Percentiles rank a stretch among this genome's conserved stretches.
These are phyloP conservation scores for Psilocybe mexicana DNA, from an alignment of 1,284 basidiomycete species.

Conservation along the genomic window DNA sequence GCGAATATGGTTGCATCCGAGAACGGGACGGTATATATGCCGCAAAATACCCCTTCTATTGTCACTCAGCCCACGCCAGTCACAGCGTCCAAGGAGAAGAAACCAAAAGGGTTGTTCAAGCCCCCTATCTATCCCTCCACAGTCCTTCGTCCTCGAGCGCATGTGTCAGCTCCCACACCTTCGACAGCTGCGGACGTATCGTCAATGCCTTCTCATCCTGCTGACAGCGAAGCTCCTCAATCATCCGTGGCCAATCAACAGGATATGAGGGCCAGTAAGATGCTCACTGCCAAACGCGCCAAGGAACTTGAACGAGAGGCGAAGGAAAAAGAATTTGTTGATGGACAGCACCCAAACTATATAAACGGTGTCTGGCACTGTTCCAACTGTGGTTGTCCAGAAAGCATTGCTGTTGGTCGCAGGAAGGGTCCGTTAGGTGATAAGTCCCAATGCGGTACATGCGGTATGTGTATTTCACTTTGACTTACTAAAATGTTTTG, in stretches of 20 bases:
- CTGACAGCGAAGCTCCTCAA: slow-evolving; percentile 54
- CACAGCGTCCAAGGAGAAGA: slow-evolving; percentile 58
- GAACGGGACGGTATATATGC: slow-evolving; percentile 64
- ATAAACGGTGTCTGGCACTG: slow-evolving; percentile 91
- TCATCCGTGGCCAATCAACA: slow-evolving; percentile 28
- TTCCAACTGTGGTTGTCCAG: slow-evolving; percentile 87
- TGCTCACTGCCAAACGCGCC: slow-evolving; percentile 57
- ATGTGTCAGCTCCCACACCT: slow-evolving; percentile 54
- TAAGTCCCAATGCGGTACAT: slow-evolving; percentile 89
- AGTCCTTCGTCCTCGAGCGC: slow-evolving; percentile 61
- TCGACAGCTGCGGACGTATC: slow-evolving; percentile 68
- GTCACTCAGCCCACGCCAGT: slow-evolving; percentile 29
- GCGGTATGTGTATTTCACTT: slow-evolving; percentile 60
- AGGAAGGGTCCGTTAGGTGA: slow-evolving; percentile 89
- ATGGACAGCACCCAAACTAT: slow-evolving; percentile 78
- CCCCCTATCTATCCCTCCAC: slow-evolving; percentile 57
- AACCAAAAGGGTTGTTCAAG: slow-evolving; percentile 72
- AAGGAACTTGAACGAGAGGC: slow-evolving; percentile 78
- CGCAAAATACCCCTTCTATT: slow-evolving; percentile 43
- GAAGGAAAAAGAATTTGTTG: slow-evolving; percentile 78
- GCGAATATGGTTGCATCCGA: slow-evolving; percentile 84
- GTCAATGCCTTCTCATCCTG: slow-evolving; percentile 49
- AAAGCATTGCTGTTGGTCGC: slow-evolving; percentile 78
- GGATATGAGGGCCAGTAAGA: slow-evolving; percentile 46
- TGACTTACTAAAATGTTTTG: slow-evolving; percentile 7